Conservation (phyloP, 2,329 filamentous ascomycete species). For the Calonectria hawksworthii region DNA sequence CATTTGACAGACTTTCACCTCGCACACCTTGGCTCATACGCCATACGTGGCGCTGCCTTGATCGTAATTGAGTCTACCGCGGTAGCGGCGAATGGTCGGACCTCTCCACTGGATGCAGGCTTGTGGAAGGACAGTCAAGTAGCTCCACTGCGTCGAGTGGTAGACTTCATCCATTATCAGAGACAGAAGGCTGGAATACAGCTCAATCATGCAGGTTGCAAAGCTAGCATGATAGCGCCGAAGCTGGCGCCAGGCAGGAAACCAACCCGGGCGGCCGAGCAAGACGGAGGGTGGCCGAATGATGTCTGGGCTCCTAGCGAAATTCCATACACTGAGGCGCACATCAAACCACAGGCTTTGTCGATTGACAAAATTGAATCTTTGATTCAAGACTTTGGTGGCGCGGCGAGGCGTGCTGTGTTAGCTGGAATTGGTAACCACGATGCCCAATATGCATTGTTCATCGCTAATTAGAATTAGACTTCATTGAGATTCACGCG, state of each 20-base stretch:
- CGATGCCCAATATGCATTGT: no score
- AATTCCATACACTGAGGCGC: constrained; percentile 71
- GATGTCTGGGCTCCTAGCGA: constrained; percentile 65
- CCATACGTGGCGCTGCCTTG: constrained; percentile 80
- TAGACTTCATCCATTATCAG: constrained; percentile 84
- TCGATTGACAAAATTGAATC: background rate
- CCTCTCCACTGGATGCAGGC: constrained; percentile 83
- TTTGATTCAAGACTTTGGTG: background rate
- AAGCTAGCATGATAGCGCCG: constrained; percentile 59
- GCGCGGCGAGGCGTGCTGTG: background rate
- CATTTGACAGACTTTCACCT: constrained; percentile 86
- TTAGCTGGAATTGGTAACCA: background rate
- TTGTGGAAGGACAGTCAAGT: constrained; percentile 89
- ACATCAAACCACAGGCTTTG: constrained; percentile 55
- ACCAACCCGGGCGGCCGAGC: constrained; percentile 63
- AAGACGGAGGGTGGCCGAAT: constrained; percentile 68
- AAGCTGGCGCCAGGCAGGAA: background rate
- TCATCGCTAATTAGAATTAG: background rate
- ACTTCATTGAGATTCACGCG: constrained; percentile 40
- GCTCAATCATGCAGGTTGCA: constrained; percentile 82
- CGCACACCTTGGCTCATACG: constrained; percentile 83
- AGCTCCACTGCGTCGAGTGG: constrained; percentile 75
- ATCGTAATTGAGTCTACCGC: constrained; percentile 83
- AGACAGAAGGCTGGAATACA: constrained; percentile 83
- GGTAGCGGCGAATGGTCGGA: constrained; percentile 81